Evolutionary conservation across 2,329 filamentous ascomycete species (phyloP).

Genomic region (Exophiala phaeomuriformis): DNA sequence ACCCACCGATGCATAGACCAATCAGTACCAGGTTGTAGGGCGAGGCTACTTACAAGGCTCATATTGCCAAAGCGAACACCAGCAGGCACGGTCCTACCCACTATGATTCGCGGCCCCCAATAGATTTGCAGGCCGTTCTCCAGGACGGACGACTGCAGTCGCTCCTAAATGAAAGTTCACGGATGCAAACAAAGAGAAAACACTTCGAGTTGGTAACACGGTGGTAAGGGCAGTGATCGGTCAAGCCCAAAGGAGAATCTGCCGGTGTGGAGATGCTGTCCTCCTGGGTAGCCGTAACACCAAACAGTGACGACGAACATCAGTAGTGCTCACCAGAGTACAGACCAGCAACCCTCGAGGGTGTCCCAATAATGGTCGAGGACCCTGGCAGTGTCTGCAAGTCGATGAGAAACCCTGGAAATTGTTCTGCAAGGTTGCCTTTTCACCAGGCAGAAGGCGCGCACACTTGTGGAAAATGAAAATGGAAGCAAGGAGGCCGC

Average conservation of each 20-base stretch:
- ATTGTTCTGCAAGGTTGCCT: conserved; percentile 1
- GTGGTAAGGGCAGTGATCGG: too few species aligned
- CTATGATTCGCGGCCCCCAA: not conserved
- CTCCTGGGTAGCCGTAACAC: too few species aligned
- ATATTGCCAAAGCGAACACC: not conserved
- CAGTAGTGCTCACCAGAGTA: too few species aligned
- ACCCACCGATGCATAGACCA: not conserved
- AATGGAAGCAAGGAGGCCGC: not conserved
- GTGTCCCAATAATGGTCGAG: too few species aligned
- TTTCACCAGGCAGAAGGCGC: not conserved
- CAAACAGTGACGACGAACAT: too few species aligned
- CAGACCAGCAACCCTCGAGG: too few species aligned
- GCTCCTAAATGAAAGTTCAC: not conserved
- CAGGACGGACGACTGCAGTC: not conserved
- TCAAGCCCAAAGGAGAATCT: too few species aligned
- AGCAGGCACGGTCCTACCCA: not conserved
- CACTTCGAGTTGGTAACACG: not conserved
- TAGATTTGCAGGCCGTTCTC: not conserved
- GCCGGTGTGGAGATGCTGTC: too few species aligned
- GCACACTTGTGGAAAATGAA: not conserved
- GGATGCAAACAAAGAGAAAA: not conserved
- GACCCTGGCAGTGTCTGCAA: not conserved
- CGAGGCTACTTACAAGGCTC: conserved; percentile 8
- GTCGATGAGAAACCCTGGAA: not conserved
- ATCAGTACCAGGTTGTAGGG: not conserved